A percentile compares a stretch with the other conserved stretches of the same genome.
phyloP scores from a whole-genome alignment of 164 flowering plant genomes.

The Houttuynia cordata region DNA sequence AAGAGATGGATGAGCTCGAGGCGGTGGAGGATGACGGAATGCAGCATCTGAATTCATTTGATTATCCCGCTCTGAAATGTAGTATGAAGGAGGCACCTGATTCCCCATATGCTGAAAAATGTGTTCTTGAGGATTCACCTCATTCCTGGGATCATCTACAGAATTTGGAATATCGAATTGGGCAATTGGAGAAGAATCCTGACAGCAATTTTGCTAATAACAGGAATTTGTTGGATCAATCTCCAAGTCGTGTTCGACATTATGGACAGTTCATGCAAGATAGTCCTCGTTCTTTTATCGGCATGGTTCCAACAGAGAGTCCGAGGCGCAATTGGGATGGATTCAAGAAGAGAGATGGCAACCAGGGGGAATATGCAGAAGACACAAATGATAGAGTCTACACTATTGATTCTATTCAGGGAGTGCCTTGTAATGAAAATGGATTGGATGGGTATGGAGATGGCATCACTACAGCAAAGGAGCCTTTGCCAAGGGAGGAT shows the following conservation, averaged over 20 bases:
- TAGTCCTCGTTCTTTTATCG: constrained; percentile 34
- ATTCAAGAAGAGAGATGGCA: constrained; percentile 34
- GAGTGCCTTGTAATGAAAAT: constrained; percentile 5
- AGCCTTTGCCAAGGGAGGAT: constrained; percentile 28
- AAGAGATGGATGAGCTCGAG: background rate
- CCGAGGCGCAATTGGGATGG: constrained; percentile 26
- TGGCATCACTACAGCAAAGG: constrained; percentile 38
- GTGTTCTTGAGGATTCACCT: constrained; percentile 61
- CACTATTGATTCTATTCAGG: constrained; percentile 69
- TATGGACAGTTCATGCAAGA: constrained; percentile 42
- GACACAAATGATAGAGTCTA: constrained; percentile 74
- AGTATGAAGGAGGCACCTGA: constrained; percentile 32
- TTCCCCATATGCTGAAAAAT: constrained; percentile 52
- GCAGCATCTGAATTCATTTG: constrained; percentile 28
- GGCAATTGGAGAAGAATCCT: constrained; percentile 36
- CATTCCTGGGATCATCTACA: constrained; percentile 24
- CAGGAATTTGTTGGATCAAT: constrained; percentile 42
- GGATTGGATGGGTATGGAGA: constrained; percentile 20
- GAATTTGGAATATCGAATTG: constrained; percentile 33
- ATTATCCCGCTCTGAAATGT: constrained; percentile 76
- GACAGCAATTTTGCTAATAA: constrained; percentile 23
- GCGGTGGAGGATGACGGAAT: background rate
- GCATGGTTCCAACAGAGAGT: constrained; percentile 24
- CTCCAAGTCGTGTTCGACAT: constrained; percentile 44
- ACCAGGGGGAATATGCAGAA: too few species aligned